These are phyloP conservation scores for Quercus gilva DNA, from an alignment of 306 rosid genomes.

Conservation along the genomic window DNA sequence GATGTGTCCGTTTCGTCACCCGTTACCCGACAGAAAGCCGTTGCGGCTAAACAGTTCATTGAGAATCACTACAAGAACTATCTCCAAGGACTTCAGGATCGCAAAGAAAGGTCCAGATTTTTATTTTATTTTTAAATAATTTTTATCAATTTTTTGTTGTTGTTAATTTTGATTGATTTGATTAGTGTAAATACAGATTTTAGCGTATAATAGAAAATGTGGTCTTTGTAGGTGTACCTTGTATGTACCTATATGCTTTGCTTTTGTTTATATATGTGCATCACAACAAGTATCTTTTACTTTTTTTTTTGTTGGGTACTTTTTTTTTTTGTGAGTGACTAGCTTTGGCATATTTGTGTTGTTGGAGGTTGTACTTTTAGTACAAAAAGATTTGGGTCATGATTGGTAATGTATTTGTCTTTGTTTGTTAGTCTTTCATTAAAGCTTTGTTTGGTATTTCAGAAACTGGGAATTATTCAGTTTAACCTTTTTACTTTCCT, in stretches of 20 bases:
- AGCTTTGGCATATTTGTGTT: not conserved
- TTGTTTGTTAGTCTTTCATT: not conserved
- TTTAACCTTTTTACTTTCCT: not conserved
- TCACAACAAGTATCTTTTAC: not conserved
- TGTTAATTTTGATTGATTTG: not conserved
- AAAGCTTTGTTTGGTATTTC: not conserved
- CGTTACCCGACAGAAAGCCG: slow-evolving; percentile 90
- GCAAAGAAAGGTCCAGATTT: slow-evolving; percentile 68
- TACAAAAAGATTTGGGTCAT: not conserved
- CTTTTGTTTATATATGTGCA: not conserved
- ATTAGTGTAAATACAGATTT: not conserved
- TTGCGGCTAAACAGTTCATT: slow-evolving; percentile 91
- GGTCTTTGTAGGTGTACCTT: not conserved
- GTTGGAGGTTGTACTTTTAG: not conserved
- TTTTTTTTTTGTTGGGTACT: not conserved
- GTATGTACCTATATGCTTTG: not conserved
- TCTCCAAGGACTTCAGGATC: slow-evolving; percentile 95
- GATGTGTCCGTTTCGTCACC: slow-evolving; percentile 94
- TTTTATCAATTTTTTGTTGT: not conserved
- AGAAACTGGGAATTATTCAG: not conserved
- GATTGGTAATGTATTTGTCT: not conserved
- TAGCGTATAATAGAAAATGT: not conserved
- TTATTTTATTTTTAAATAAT: not conserved
- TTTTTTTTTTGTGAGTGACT: not conserved
- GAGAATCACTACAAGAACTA: slow-evolving; percentile 97